Percentiles rank a stretch among this genome's conserved stretches.
phyloP scores from a whole-genome alignment of 108 stramenopile species.

The Cyclotella baltica region DNA sequence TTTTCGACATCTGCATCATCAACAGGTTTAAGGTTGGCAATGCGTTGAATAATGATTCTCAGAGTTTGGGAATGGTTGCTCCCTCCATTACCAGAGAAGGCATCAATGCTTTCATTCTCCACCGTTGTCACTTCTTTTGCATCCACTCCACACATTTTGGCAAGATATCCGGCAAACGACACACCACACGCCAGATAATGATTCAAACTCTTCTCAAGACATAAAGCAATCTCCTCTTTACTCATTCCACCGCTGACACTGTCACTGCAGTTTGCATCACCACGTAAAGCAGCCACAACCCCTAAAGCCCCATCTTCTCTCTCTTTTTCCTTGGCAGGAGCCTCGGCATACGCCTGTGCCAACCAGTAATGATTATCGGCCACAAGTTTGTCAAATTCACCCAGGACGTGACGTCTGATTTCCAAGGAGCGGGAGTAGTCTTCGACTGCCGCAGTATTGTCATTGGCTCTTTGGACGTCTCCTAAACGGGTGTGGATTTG shows the following conservation, averaged over 20 bases:
- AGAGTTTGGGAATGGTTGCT: constrained; percentile 24
- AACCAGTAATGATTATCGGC: constrained; percentile 77
- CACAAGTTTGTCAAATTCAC: constrained; percentile 69
- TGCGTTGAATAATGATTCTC: constrained; percentile 29
- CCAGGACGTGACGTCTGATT: constrained; percentile 28
- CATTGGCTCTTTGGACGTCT: constrained; percentile 80
- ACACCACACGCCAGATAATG: constrained; percentile 70
- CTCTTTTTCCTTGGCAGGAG: constrained; percentile 23
- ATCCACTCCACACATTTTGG: constrained; percentile 66
- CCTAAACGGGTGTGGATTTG: constrained; percentile 79
- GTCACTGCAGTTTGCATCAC: neutral
- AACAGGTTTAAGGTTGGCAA: constrained; percentile 21
- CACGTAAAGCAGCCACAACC: constrained; percentile 24
- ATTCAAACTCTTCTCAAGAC: constrained; percentile 51
- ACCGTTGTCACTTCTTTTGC: constrained; percentile 46
- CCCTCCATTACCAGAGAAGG: constrained; percentile 35
- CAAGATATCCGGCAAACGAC: constrained; percentile 68
- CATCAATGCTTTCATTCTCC: constrained; percentile 27
- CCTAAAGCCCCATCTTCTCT: constrained; percentile 31
- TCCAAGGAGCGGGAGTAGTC: constrained; percentile 70
- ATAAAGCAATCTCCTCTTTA: constrained; percentile 47
- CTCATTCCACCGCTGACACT: constrained; percentile 24
- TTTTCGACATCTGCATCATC: constrained; percentile 17
- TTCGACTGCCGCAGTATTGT: constrained; percentile 57
- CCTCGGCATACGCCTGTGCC: constrained; percentile 65